Evolutionary conservation across 345 rosid species (phyloP), one percentile per base, ranked within the genome.

Genomic region (Anacardium occidentale): DNA sequence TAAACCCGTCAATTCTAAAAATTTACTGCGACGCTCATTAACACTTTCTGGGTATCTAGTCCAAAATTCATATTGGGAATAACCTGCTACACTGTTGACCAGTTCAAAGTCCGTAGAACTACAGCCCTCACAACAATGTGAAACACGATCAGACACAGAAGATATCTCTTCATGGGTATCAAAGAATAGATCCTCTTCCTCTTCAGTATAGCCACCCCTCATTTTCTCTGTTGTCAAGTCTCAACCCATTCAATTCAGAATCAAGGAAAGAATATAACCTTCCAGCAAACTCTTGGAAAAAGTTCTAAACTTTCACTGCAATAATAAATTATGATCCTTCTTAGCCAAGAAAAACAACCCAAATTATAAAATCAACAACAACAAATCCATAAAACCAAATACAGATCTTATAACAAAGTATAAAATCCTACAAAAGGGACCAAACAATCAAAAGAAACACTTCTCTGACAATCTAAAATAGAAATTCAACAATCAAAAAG

Each of bases 111-210:
- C 42, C 32, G 70, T 44, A n/a, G 77, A 70, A 75, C 77, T 69
- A 75, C 74, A 77, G 2, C 75, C 75, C 44, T 85, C 88, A 64
- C 70, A 76, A 66, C 56, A 70, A 75, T 75, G 83, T 10, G 83
- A 79, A 76, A 71, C 81, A 70, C 77, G 74, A 77, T 85, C 91
- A 26, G 88, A 89, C 60, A 75, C 80, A 44, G 86, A 82, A 61
- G 83, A 78, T 24, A 79, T 79, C 79, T 87, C 91, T 80, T 88
- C 93, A 2, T 79, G 80, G 60, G 86, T 87, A 78, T 91, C 95
- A 52, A 83, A 82, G 75, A 86, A 90, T 26, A 62, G 73, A 13
- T 81, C 88, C 7, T 82, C 88, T 25, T 79, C 87, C 73, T 79
- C 85, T 59, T 69, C 85, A 10, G 66, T 58, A 63, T 7, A 68